Base-by-base conservation (phyloP, 306 rosid species). In the Cicer cuneatum region DNA sequence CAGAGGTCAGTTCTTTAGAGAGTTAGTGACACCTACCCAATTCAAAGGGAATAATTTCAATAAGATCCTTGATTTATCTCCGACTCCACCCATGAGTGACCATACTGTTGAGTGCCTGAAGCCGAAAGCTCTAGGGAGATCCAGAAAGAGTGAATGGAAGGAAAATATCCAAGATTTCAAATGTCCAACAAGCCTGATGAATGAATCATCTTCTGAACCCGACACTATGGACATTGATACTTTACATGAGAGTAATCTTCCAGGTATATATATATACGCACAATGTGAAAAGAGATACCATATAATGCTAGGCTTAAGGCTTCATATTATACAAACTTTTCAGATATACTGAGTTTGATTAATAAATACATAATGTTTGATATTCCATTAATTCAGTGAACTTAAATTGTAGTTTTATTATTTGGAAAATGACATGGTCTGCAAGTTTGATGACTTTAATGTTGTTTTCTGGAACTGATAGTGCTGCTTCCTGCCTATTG, bases 181-280 rank as follows among this genome's bases (percentile, higher is more conserved):
- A 70, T 47, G 71, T 75, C 71, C 84, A 21, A 60, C 75, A 51
- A 80, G 69, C 76, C 43, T 78, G 85, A 81, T 61, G 79, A 85
- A 86, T 38, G 93, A 86, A 78, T 91, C 95, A 59, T 92, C 95
- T 53, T 84, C 96, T 74, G 93, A 90, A 73, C 90, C 93, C 66
- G 87, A 82, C 81, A 69, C 86, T 59, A 82, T 94, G 96, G 90
- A 86, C 80, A 85, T 92, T 47, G 80, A 83, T 80, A 81, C 81
- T 57, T 85, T 84, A 40, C 89, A 43, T 73, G 86, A 83, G 76
- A 85, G 87, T 80, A 73, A 62, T 72, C 81, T 64, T 66, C 69
- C 86, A 40, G 96, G 99, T 94, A 87, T 64, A 33, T 59, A 33
- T 59, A 37, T 47, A 19, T 19, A 37, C 42, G 39, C 45, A n/a